Conservation (phyloP, 257 asterid species). For the Nicotiana sylvestris region DNA sequence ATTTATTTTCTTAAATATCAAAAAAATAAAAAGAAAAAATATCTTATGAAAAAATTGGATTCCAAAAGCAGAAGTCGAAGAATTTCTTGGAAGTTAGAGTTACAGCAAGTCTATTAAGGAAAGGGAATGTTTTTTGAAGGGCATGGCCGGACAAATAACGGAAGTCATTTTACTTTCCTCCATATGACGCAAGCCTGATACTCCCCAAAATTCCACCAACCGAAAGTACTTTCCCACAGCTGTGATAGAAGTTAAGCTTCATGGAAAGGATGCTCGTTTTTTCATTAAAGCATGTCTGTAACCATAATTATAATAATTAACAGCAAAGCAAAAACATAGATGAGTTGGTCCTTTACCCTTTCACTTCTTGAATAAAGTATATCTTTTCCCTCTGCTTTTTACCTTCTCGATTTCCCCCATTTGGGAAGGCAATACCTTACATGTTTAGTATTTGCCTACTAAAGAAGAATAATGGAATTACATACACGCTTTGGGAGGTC, state of each 20-base stretch:
- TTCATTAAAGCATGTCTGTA: not conserved
- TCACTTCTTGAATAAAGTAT: not conserved
- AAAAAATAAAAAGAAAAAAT: no score
- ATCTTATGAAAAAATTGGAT: not conserved
- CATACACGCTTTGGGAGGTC: not conserved
- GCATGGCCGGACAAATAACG: not conserved
- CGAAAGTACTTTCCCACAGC: not conserved
- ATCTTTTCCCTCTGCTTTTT: not conserved
- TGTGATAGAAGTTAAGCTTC: not conserved
- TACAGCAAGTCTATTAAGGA: not conserved
- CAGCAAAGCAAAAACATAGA: not conserved
- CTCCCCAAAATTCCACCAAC: not conserved
- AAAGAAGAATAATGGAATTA: not conserved
- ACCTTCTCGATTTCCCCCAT: not conserved
- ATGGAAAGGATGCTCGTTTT: not conserved
- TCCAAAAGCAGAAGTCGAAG: not conserved
- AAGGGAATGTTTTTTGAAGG: not conserved
- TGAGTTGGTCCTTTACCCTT: not conserved
- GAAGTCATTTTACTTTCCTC: not conserved
- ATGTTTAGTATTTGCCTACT: not conserved
- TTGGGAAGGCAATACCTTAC: not conserved
- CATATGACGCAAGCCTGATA: not conserved
- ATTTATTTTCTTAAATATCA: no score
- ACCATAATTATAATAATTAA: not conserved
- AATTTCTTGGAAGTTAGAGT: not conserved